Evolutionary conservation across 2,329 filamentous ascomycete species (phyloP).

Genomic region (Helicocarpus griseus): DNA sequence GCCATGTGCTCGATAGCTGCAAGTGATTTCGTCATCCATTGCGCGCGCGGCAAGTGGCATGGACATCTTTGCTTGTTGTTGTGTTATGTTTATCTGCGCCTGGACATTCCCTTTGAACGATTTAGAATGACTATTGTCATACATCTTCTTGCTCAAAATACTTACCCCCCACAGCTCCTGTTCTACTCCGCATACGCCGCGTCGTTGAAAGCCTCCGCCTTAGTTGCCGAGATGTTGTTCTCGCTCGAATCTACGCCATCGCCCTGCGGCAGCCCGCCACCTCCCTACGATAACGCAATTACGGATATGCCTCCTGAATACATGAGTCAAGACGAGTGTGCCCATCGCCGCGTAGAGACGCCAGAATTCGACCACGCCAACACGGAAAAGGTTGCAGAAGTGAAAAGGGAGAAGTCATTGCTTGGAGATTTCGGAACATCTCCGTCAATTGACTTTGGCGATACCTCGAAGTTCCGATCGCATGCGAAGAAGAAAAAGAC

Average conservation of each 20-base stretch:
- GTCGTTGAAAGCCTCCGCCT: conserved; percentile 8
- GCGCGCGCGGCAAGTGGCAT: too few species aligned
- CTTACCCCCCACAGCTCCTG: conserved; percentile 7
- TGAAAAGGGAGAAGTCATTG: neutral
- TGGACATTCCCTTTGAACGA: neutral
- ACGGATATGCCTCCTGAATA: conserved; percentile 24
- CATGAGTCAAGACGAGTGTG: conserved; percentile 2
- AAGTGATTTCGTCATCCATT: too few species aligned
- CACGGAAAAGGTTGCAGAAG: neutral
- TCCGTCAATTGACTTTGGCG: conserved; percentile 9
- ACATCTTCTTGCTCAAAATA: neutral
- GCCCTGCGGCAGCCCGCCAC: conserved; percentile 7
- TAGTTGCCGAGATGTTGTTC: conserved; percentile 8
- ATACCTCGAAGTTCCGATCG: conserved; percentile 8
- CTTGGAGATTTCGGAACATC: neutral
- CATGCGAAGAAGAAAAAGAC: conserved; percentile 9
- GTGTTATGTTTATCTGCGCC: neutral
- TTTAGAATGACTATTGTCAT: neutral
- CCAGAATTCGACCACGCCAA: neutral
- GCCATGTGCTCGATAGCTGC: too few species aligned
- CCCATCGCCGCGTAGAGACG: neutral
- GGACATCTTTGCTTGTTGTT: neutral
- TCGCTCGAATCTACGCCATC: conserved; percentile 2
- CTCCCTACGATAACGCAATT: conserved; percentile 11
- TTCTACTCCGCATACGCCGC: conserved; percentile 3